Evolutionary conservation across 192 early-diverging fungal genomes (phyloP), one percentile per base, ranked within the genome.

Genomic region (Podila clonocystis): DNA sequence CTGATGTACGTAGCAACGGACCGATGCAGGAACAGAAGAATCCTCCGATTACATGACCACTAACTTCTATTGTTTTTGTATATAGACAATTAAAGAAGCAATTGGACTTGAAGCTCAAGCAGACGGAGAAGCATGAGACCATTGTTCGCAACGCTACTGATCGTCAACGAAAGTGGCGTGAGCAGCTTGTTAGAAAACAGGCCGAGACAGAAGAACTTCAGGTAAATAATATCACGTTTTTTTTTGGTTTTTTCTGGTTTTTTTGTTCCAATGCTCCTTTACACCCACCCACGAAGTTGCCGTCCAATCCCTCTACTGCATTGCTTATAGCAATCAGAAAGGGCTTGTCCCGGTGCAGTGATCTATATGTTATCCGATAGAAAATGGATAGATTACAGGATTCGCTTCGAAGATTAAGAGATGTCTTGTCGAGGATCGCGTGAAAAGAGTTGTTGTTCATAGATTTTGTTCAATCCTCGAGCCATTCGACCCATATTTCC

Each of bases 391-490:
- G 71, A 52, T 72, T 64, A 80, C 62, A 69, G 67, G 77, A 73
- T 80, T 48, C 58, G 55, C 77, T 80, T 80, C 77, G 77, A 69
- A 80, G 70, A 80, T 36, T 3, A 41, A 69, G 26, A 61, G 26
- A 26, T 19, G 17, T 2, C 58, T 38, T 26, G 11, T 30, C 41
- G 36, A 50, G 22, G 77, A 69, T 80, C 77, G 68, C 72, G 68
- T 80, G 75, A 80, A 80, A 80, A 80, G 66, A 68, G 77, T 69
- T 73, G 70, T 60, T 80, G 55, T 65, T 69, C 77, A 80, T 49
- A 80, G 62, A 62, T 80, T 80, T 80, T 80, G 70, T 49, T 60
- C 57, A 65, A 50, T 30, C 66, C 77, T 80, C 77, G 77, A 80
- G 77, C 77, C 70, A 80, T 69, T 72, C 72, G 70, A 80, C 70